phyloP scores from a whole-genome alignment of 805 yeast species.

The Monosporozyma yasuniensis region DNA sequence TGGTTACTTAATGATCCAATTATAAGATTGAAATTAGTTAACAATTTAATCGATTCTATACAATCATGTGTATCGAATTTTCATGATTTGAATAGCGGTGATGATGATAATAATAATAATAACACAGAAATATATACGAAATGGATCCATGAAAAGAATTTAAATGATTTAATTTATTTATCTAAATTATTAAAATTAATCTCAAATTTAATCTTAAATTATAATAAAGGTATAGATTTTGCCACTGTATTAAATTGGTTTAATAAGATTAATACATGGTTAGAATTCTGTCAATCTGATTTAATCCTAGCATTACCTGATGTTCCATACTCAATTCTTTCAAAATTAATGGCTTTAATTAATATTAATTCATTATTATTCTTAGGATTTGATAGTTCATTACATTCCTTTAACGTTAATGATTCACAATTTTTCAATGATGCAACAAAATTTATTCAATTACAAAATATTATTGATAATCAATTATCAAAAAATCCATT shows the following conservation, averaged over 20 bases:
- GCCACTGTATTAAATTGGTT: slow-evolving; percentile 47
- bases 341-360: slow-evolving; percentile 9
- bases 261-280: slow-evolving; percentile 7
- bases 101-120: not conserved
- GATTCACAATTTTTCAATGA: slow-evolving; percentile 36
- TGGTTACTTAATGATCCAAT: not conserved
- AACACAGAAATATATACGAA: too few species aligned
- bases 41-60: slow-evolving; percentile 1
- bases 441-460: slow-evolving; percentile 29
- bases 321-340: slow-evolving; percentile 2
- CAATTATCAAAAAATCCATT: slow-evolving; percentile 33
- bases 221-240: slow-evolving; percentile 11
- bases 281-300: slow-evolving; percentile 4
- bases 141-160: slow-evolving; percentile 19
- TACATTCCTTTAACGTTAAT: slow-evolving; percentile 31
- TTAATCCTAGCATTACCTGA: slow-evolving; percentile 4
- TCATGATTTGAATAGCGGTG: not conserved
- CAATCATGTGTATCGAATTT: not conserved
- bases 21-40: slow-evolving; percentile 6
- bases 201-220: slow-evolving; percentile 34
- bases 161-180: slow-evolving; percentile 29
- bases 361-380: slow-evolving; percentile 38
- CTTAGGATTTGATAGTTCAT: slow-evolving; percentile 47
- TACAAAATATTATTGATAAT: slow-evolving; percentile 29
- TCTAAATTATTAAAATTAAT: slow-evolving; percentile 31